Percentiles rank a stretch among this genome's conserved stretches.
Evolutionary conservation across 257 asterid species (phyloP).

Genomic region (Gynochthodes officinalis): DNA sequence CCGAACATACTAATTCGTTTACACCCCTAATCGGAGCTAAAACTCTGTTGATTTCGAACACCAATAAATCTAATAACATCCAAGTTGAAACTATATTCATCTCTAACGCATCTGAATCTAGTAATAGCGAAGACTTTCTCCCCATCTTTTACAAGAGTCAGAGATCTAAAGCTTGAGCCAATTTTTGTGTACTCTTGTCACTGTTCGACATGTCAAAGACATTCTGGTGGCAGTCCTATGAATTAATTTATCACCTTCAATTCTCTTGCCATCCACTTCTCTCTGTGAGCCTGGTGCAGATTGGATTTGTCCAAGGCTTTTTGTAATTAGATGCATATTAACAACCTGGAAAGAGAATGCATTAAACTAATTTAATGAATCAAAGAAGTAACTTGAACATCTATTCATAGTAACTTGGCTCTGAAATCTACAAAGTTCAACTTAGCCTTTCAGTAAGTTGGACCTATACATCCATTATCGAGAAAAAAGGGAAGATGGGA

Average conservation of each 20-base stretch:
- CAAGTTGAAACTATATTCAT: neutral
- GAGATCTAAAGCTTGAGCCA: constrained; percentile 48
- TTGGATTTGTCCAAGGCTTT: constrained; percentile 19
- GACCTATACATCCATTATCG: neutral
- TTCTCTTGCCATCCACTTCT: constrained; percentile 23
- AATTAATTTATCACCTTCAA: constrained; percentile 34
- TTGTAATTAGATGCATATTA: constrained; percentile 31
- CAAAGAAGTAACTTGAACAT: neutral
- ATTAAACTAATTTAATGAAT: neutral
- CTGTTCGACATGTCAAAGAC: constrained; percentile 85
- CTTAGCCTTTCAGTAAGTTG: neutral
- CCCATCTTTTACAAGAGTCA: neutral
- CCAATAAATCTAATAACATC: neutral
- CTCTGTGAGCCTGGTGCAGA: constrained; percentile 24
- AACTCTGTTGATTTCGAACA: neutral
- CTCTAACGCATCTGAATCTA: neutral
- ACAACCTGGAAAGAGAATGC: constrained; percentile 50
- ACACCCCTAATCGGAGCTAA: neutral
- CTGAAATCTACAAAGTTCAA: too few relatives aligned
- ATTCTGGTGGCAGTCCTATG: constrained; percentile 64
- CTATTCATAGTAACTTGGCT: neutral
- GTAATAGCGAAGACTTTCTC: neutral
- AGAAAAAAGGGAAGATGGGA: neutral
- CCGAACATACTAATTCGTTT: too few relatives aligned
- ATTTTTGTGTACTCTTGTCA: constrained; percentile 60